Conservation (phyloP, 73 alveolate species). For the Paramecium octaurelia region DNA sequence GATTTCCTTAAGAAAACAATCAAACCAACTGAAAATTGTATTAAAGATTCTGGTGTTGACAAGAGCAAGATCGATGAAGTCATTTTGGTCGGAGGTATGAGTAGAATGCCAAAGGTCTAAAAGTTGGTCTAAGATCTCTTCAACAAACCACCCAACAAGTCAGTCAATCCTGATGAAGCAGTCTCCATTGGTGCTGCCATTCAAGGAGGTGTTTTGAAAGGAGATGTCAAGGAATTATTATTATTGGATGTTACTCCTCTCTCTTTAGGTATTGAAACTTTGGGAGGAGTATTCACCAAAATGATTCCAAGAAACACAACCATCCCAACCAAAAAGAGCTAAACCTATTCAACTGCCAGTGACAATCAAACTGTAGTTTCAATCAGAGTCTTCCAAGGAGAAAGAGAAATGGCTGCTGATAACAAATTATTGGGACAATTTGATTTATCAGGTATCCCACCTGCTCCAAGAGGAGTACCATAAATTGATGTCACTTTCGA, state of each 20-base stretch:
- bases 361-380: conserved; percentile 94
- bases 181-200: conserved; percentile 99
- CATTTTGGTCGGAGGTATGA: conserved; percentile 97
- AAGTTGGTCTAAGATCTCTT: conserved; percentile 83
- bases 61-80: conserved; percentile 93
- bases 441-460: conserved; percentile 94
- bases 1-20: conserved; percentile 74
- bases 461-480: conserved; percentile 92
- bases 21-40: conserved; percentile 82
- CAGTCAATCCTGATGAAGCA: conserved; percentile 97
- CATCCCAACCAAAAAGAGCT: conserved; percentile 97
- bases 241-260: conserved; percentile 98
- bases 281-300: conserved; percentile 95
- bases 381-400: conserved; percentile 96
- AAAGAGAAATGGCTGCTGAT: conserved; percentile 94
- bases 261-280: conserved; percentile 96
- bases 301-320: conserved; percentile 95
- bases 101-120: conserved; percentile 97
- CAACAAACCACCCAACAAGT: conserved; percentile 79
- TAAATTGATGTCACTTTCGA: conserved; percentile 98
- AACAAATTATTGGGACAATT: conserved; percentile 93
- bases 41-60: conserved; percentile 90
- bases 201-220: conserved; percentile 94
- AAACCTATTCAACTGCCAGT: conserved; percentile 93
- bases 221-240: conserved; percentile 88